Evolutionary conservation across 2,329 filamentous ascomycete species (phyloP), one percentile per base, ranked within the genome.

Genomic region (Calonectria fujianensis): DNA sequence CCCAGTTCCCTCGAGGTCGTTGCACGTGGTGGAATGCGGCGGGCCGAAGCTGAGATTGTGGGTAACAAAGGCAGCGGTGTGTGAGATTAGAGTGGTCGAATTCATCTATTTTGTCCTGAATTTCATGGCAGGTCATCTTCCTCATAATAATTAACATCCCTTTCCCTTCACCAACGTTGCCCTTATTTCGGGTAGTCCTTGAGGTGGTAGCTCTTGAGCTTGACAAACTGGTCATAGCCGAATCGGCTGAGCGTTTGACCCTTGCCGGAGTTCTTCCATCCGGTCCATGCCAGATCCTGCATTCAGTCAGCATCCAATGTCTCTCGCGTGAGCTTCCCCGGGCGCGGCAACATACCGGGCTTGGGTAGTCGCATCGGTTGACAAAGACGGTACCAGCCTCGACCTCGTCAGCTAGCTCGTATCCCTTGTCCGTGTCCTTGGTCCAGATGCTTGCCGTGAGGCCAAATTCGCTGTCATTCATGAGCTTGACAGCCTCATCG

Each of bases 381-480:
- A 98, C 95, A 86, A 98, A 98, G 64, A 98, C 96, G 2, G 96
- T 98, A 52, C 96, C 96, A 59, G 96, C 96, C 84, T 98, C 96
- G 63, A 98, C 92, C 66, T 93, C 89, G 70, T 97, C 93, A 50
- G 94, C 92, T 68, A 98, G 89, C 83, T 94, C 90, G 80, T 96
- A 92, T 20, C 94, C 96, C 82, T 90, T 93, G 59, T 88, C 89
- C 3, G 93, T 91, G 82, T 98, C 95, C 85, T 97, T 97, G 73
- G 96, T 98, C 96, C 96, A 98, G 81, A 98, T 96, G 82, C 95
- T 98, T n/a, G 96, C 96, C 4, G 96, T 98, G 75, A 98, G 89
- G 7, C 96, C 96, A 83, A 98, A 98, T 78, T 98, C 93, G 86
- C 95, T 97, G 84, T 98, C 96, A 81, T 98, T 98, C 96, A 98